A percentile compares a stretch with the other conserved stretches of the same genome.
Evolutionary conservation across 1,139 yeast genomes (phyloP).

Genomic region (Barnettozyma hawaiiensis): DNA sequence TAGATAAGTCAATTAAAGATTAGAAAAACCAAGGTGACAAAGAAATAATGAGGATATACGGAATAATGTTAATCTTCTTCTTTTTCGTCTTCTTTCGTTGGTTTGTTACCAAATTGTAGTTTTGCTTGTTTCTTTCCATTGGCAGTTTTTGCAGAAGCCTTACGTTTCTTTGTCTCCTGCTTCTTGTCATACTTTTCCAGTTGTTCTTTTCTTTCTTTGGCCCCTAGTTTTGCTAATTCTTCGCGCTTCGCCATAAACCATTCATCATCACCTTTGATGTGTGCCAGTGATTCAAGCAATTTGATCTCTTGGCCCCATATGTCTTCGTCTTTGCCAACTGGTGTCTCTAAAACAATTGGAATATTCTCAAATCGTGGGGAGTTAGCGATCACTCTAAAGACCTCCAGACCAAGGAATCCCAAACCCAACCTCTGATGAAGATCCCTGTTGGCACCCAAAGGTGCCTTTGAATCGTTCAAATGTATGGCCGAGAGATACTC

Average conservation of each 20-base stretch:
- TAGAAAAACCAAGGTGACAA: neutral
- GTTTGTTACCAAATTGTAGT: conserved; percentile 3
- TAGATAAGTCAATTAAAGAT: neutral
- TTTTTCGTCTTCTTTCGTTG: neutral
- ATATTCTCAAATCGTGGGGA: conserved; percentile 52
- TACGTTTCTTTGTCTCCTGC: conserved; percentile 23
- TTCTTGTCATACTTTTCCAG: conserved; percentile 33
- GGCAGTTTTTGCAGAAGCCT: conserved; percentile 14
- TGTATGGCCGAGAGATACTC: conserved; percentile 77
- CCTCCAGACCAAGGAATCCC: conserved; percentile 85
- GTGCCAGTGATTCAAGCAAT: conserved; percentile 63
- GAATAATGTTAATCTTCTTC: neutral
- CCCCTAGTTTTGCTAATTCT: conserved; percentile 50
- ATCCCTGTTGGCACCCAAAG: conserved; percentile 84
- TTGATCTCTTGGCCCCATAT: conserved; percentile 84
- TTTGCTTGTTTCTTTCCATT: conserved; percentile 16
- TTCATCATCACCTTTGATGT: conserved; percentile 44
- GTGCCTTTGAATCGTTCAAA: conserved; percentile 91
- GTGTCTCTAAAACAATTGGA: conserved; percentile 90
- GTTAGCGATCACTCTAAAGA: conserved; percentile 70
- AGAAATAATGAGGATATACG: too few relatives aligned
- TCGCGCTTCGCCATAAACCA: conserved; percentile 47
- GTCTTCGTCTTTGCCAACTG: conserved; percentile 50
- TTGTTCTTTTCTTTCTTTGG: conserved; percentile 47
- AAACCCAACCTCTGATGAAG: conserved; percentile 85